Percentiles rank a stretch among this genome's conserved stretches.
Conservation (phyloP, 805 yeast genomes). For the Metschnikowia reukaufii region DNA sequence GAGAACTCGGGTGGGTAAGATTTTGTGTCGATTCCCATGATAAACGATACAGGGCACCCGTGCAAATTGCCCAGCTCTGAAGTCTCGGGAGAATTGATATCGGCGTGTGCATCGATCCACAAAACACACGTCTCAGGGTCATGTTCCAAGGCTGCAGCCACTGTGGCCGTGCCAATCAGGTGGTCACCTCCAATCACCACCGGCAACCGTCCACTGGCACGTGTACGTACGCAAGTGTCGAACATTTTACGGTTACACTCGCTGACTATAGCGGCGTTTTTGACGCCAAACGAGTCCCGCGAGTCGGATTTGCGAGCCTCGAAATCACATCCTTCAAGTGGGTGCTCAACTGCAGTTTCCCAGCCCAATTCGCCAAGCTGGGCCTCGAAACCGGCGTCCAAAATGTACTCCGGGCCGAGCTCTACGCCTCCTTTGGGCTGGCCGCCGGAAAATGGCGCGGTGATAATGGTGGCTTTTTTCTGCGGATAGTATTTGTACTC, state of each 20-base stretch:
- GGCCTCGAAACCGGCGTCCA: constrained; percentile 66
- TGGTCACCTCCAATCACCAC: constrained; percentile 96
- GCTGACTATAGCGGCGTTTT: constrained; percentile 77
- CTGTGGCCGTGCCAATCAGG: constrained; percentile 92
- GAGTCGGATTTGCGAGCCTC: constrained; percentile 45
- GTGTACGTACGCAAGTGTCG: constrained; percentile 54
- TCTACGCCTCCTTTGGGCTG: constrained; percentile 95
- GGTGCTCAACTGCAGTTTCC: constrained; percentile 54
- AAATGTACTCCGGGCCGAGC: constrained; percentile 80
- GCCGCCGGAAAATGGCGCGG: constrained; percentile 95
- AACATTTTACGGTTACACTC: constrained; percentile 66
- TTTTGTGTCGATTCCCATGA: constrained; percentile 74
- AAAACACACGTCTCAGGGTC: constrained; percentile 86
- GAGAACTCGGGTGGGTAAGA: constrained; percentile 69
- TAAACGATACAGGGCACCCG: constrained; percentile 93
- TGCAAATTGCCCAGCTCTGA: constrained; percentile 90
- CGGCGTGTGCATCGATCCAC: constrained; percentile 99
- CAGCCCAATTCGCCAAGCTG: constrained; percentile 73
- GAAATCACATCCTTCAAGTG: constrained; percentile 51
- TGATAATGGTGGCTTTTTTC: constrained; percentile 64
- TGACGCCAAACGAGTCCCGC: constrained; percentile 51
- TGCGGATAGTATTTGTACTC: constrained; percentile 54
- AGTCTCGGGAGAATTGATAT: constrained; percentile 82
- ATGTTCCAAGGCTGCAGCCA: constrained; percentile 74
- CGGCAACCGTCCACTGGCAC: constrained; percentile 55